Evolutionary conservation across 2,329 filamentous ascomycete genomes (phyloP).

Genomic region (Westerdykella aurantiaca): DNA sequence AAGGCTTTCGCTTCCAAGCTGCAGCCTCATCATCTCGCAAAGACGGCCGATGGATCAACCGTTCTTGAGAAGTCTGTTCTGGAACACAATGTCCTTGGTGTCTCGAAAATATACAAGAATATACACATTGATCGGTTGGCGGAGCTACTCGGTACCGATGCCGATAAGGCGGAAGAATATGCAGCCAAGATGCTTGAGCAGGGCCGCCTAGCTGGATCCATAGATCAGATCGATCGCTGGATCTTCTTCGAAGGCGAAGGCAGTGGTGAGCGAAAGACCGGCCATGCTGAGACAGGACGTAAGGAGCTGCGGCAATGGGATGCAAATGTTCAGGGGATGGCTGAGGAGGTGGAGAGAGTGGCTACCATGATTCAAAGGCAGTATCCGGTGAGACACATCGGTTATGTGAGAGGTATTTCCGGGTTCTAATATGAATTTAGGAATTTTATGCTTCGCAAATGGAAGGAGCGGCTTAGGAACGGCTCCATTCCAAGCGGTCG

Average conservation of each 20-base stretch:
- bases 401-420: not conserved
- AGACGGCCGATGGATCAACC: constrained; percentile 83
- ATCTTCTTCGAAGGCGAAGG: constrained; percentile 83
- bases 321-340: constrained; percentile 74
- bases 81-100: constrained; percentile 89
- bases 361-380: constrained; percentile 74
- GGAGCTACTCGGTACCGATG: constrained; percentile 68
- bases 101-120: constrained; percentile 56
- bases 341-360: constrained; percentile 85
- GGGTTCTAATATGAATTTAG: constrained; percentile 2
- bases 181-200: constrained; percentile 96
- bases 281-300: constrained; percentile 55
- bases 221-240: constrained; percentile 85
- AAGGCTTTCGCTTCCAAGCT: constrained; percentile 76
- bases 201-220: constrained; percentile 76
- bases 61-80: constrained; percentile 90
- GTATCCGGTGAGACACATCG: constrained; percentile 59
- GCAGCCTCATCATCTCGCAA: constrained; percentile 81
- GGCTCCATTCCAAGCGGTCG: not conserved
- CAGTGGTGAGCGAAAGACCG: constrained; percentile 61
- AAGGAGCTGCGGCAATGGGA: constrained; percentile 83
- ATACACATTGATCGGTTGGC: constrained; percentile 63
- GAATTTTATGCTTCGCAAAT: constrained; percentile 44
- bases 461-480: constrained; percentile 6
- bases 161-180: constrained; percentile 80